These are phyloP conservation scores for Oldenlandia corymbosa DNA, from an alignment of 257 asterid genomes.

Conservation along the genomic window DNA sequence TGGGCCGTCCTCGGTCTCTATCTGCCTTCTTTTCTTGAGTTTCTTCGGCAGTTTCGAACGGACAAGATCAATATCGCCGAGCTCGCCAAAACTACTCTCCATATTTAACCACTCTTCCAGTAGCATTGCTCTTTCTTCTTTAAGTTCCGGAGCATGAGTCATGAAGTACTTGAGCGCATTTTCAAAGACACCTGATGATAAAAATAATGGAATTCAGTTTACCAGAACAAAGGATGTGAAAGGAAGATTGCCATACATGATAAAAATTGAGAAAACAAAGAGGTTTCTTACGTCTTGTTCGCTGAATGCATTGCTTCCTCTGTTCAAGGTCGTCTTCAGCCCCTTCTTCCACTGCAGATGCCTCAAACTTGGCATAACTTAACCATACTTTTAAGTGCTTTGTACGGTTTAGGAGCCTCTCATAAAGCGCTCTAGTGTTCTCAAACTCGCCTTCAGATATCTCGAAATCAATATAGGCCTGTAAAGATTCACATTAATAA, in stretches of 20 bases:
- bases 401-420: constrained; percentile 84
- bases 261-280: not conserved
- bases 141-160: constrained; percentile 71
- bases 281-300: constrained; percentile 63
- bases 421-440: constrained; percentile 80
- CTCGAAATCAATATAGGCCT: constrained; percentile 97
- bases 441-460: constrained; percentile 78
- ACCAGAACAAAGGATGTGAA: not conserved
- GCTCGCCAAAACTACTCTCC: constrained; percentile 69
- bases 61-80: constrained; percentile 69
- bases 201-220: not conserved
- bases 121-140: constrained; percentile 95
- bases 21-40: constrained; percentile 80
- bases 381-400: constrained; percentile 98
- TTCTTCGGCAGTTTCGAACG: constrained; percentile 79
- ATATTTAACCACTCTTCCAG: constrained; percentile 77
- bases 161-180: constrained; percentile 67
- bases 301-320: constrained; percentile 55
- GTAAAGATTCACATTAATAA: constrained; percentile 16
- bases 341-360: constrained; percentile 51
- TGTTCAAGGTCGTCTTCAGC: constrained; percentile 48
- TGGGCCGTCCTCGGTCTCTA: constrained; percentile 83
- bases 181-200: constrained; percentile 61
- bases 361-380: constrained; percentile 94
- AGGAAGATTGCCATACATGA: constrained; percentile 6